phyloP scores from a whole-genome alignment of 78 protist genomes.

The Dictyostelium citrinum region DNA sequence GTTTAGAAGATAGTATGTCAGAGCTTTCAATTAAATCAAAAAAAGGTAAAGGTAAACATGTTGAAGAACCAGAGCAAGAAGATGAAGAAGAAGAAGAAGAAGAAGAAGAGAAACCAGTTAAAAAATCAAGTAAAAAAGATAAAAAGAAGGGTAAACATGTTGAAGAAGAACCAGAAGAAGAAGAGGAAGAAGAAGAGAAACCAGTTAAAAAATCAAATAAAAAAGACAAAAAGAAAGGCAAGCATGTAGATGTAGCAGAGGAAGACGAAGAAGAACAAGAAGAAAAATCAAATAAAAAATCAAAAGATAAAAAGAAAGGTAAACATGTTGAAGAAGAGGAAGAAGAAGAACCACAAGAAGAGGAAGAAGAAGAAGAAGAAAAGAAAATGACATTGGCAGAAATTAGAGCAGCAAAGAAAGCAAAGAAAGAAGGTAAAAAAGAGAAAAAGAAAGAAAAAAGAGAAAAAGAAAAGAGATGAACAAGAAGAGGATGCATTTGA shows the following conservation, averaged over 20 bases:
- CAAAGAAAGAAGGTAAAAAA: conserved; percentile 24
- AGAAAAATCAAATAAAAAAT: conserved; percentile 27
- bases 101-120: conserved; percentile 22
- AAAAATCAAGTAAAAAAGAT: conserved; percentile 31
- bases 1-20: neutral
- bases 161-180: conserved; percentile 51
- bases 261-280: conserved; percentile 18
- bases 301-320: neutral
- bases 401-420: conserved; percentile 40
- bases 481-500: conserved; percentile 51
- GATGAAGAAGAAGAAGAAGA: conserved; percentile 61
- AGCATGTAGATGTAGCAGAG: conserved; percentile 5
- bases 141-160: conserved; percentile 14
- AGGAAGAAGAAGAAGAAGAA: conserved; percentile 21
- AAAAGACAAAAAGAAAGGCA: neutral
- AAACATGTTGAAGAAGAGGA: conserved; percentile 1
- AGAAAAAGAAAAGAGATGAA: conserved; percentile 37
- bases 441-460: conserved; percentile 53
- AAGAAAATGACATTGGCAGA: conserved; percentile 51
- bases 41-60: neutral
- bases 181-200: neutral
- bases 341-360: conserved; percentile 45
- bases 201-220: neutral
- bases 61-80: neutral
- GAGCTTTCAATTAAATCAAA: conserved; percentile 21